A percentile compares a stretch with the other conserved stretches of the same genome.
Conservation (phyloP, 176 grass and related monocot genomes). For the Oryza officinalis region DNA sequence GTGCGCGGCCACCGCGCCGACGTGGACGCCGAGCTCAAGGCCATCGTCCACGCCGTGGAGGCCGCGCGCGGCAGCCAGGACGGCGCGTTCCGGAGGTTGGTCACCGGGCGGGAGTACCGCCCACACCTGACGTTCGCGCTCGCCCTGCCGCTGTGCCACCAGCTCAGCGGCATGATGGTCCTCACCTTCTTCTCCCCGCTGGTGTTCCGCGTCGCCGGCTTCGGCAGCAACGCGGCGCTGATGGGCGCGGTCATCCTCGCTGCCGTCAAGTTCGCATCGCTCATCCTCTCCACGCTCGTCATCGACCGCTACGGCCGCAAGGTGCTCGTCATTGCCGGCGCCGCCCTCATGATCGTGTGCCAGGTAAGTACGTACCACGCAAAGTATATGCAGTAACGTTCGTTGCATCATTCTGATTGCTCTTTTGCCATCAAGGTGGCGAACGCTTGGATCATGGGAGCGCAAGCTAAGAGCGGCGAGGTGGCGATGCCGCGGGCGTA, state of each 20-base stretch:
- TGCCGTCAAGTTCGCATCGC: neutral
- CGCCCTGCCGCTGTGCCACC: slow-evolving; percentile 67
- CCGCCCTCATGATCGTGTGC: slow-evolving; percentile 43
- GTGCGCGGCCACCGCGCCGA: slow-evolving; percentile 52
- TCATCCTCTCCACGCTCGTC: slow-evolving; percentile 33
- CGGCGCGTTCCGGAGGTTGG: slow-evolving; percentile 60
- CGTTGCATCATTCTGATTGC: neutral
- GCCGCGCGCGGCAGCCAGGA: slow-evolving; percentile 32
- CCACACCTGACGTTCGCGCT: slow-evolving; percentile 67
- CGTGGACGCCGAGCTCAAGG: slow-evolving; percentile 64
- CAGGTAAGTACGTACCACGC: neutral
- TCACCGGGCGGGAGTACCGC: slow-evolving; percentile 51
- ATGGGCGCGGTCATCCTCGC: slow-evolving; percentile 22
- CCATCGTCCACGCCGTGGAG: slow-evolving; percentile 42
- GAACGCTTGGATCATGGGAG: slow-evolving; percentile 56
- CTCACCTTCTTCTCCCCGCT: slow-evolving; percentile 63
- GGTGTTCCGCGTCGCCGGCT: neutral
- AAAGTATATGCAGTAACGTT: neutral
- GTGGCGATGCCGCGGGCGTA: slow-evolving; percentile 36
- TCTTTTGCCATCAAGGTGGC: slow-evolving; percentile 26
- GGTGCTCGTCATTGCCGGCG: slow-evolving; percentile 53
- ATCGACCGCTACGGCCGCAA: slow-evolving; percentile 58
- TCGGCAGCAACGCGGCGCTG: neutral
- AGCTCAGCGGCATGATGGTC: slow-evolving; percentile 71
- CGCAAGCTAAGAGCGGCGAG: slow-evolving; percentile 5